Conservation (phyloP, 2,329 filamentous ascomycete genomes). For the Dactylella cylindrospora region DNA sequence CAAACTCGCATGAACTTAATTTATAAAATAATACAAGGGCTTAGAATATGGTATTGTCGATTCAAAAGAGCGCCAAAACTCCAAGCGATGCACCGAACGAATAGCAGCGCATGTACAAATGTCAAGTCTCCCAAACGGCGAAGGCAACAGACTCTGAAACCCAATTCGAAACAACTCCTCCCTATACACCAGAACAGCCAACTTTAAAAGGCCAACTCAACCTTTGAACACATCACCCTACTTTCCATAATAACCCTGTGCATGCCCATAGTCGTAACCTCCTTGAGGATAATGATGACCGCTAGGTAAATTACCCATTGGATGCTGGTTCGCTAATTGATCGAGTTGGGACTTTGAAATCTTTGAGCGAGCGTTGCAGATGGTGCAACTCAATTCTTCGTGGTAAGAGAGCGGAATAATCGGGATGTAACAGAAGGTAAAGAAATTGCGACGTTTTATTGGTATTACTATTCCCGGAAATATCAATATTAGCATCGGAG, state of each 20-base stretch:
- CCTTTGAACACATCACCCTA: no score
- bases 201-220: no score
- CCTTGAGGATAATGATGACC: constrained; percentile 11
- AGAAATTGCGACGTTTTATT: constrained; percentile 47
- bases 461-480: constrained; percentile 31
- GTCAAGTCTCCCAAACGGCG: background rate
- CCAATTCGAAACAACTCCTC: no score
- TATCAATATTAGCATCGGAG: constrained; percentile 9
- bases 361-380: constrained; percentile 41
- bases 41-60: background rate
- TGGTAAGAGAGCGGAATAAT: constrained; percentile 39
- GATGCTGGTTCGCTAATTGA: constrained; percentile 29
- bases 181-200: no score
- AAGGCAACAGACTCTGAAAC: no score
- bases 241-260: constrained; percentile 40
- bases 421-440: constrained; percentile 48
- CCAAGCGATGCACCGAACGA: constrained; percentile 6
- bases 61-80: constrained; percentile 6
- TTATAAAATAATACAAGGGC: background rate
- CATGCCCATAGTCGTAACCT: constrained; percentile 5
- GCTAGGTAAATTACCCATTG: constrained; percentile 18
- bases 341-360: constrained; percentile 36
- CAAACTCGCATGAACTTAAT: background rate
- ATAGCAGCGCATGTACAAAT: background rate
- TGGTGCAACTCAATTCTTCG: constrained; percentile 43